These are phyloP conservation scores for Torrubiellomyces zombiae DNA, from an alignment of 2,329 filamentous ascomycete species.

Conservation along the genomic window DNA sequence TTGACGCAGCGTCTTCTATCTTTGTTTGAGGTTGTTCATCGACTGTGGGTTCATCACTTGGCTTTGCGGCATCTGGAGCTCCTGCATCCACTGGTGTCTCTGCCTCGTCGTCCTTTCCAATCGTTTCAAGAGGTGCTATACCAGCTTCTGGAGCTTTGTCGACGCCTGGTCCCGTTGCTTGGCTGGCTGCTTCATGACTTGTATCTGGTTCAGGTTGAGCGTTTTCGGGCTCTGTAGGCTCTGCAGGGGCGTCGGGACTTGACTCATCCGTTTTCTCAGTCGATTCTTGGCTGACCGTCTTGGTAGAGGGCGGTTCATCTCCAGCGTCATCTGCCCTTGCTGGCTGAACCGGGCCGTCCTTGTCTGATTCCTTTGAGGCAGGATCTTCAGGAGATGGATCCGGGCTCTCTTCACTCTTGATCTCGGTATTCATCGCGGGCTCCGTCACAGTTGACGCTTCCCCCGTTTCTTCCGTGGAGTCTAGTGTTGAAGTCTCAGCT, in stretches of 20 bases:
- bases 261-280: not conserved
- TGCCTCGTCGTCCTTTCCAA: constrained; percentile 1
- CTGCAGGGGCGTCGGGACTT: not conserved
- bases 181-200: not conserved
- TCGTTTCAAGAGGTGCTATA: not conserved
- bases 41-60: too few relatives aligned
- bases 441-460: too few relatives aligned
- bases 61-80: constrained; percentile 1
- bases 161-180: not conserved
- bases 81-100: constrained; percentile 1
- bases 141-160: not conserved
- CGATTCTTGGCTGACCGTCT: too few relatives aligned
- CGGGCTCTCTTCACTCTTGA: constrained; percentile 1
- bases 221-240: not conserved
- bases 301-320: too few relatives aligned
- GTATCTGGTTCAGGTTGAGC: not conserved
- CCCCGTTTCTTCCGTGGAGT: too few relatives aligned
- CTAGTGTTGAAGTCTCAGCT: not conserved
- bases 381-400: not conserved
- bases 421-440: constrained; percentile 4
- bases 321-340: too few relatives aligned
- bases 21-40: too few relatives aligned
- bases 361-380: constrained; percentile 1
- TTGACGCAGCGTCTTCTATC: too few relatives aligned
- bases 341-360: too few relatives aligned